These are phyloP conservation scores for Clavispora phyllophila DNA, from an alignment of 805 yeast species.

Conservation along the genomic window DNA sequence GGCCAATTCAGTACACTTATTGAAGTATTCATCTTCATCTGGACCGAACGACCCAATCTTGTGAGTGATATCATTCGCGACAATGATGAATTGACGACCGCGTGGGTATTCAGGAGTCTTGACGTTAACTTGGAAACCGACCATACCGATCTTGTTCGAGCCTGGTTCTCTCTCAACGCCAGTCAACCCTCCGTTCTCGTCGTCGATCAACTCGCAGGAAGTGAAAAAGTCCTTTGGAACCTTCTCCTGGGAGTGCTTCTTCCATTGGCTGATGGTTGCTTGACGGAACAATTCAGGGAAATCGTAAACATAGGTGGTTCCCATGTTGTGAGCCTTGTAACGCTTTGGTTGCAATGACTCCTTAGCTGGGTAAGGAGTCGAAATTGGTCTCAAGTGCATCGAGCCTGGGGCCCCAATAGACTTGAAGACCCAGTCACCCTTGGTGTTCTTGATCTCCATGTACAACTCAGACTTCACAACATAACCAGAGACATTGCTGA, in stretches of 20 bases:
- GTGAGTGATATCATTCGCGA: constrained; percentile 96
- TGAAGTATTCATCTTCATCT: constrained; percentile 85
- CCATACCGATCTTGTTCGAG: constrained; percentile 94
- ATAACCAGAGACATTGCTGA: constrained; percentile 94
- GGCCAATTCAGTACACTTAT: constrained; percentile 88
- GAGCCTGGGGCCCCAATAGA: constrained; percentile 92
- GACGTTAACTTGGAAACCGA: constrained; percentile 84
- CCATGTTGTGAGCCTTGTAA: constrained; percentile 96
- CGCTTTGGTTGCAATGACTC: constrained; percentile 98
- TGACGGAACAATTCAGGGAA: constrained; percentile 98
- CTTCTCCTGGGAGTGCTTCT: constrained; percentile 51
- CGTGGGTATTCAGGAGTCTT: constrained; percentile 96
- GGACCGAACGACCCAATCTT: constrained; percentile 99
- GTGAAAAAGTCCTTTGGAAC: constrained; percentile 75
- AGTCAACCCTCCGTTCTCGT: constrained; percentile 66
- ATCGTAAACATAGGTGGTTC: constrained; percentile 96
- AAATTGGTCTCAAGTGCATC: constrained; percentile 94
- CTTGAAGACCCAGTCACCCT: constrained; percentile 96
- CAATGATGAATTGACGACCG: constrained; percentile 88
- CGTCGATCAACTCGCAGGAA: constrained; percentile 83
- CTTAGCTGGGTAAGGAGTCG: constrained; percentile 95
- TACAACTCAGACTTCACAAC: constrained; percentile 94
- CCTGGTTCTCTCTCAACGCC: constrained; percentile 96
- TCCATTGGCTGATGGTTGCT: constrained; percentile 84
- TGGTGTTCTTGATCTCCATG: constrained; percentile 86